Conservation (phyloP, 768 basidiomycete genomes). For the Rubroboletus satanas region DNA sequence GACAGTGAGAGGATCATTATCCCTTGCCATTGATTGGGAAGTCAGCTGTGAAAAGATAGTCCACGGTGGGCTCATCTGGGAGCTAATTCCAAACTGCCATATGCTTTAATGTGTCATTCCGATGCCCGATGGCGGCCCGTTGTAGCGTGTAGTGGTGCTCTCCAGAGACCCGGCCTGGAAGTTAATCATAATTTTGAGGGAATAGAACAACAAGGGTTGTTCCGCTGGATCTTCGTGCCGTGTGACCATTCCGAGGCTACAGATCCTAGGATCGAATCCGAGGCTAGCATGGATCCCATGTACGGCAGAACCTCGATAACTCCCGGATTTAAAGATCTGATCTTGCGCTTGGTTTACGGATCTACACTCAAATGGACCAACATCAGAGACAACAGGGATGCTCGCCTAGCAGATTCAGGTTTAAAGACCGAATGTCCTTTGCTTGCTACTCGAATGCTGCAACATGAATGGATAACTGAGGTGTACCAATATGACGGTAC, state of each 20-base stretch:
- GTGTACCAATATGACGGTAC: conserved; percentile 1
- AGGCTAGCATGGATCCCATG: neutral
- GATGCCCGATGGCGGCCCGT: neutral
- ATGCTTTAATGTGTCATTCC: neutral
- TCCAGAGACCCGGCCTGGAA: neutral
- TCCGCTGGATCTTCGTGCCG: neutral
- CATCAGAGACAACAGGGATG: neutral
- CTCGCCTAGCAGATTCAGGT: neutral
- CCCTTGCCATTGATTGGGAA: neutral
- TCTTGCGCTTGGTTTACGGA: neutral
- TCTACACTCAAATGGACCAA: neutral
- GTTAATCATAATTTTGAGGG: neutral
- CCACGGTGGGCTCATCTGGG: neutral
- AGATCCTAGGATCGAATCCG: conserved; percentile 9
- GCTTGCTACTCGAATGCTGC: neutral
- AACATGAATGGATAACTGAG: neutral
- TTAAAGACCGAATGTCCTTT: neutral
- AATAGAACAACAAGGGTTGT: neutral
- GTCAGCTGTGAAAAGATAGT: neutral
- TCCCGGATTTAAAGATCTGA: neutral
- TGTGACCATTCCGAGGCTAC: neutral
- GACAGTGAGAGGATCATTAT: neutral
- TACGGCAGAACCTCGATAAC: conserved; percentile 9
- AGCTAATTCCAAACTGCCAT: neutral
- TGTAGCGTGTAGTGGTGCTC: neutral